A percentile compares a stretch with the other conserved stretches of the same genome.
phyloP scores from a whole-genome alignment of 805 yeast genomes.

The Dipodascopsis tothii region DNA sequence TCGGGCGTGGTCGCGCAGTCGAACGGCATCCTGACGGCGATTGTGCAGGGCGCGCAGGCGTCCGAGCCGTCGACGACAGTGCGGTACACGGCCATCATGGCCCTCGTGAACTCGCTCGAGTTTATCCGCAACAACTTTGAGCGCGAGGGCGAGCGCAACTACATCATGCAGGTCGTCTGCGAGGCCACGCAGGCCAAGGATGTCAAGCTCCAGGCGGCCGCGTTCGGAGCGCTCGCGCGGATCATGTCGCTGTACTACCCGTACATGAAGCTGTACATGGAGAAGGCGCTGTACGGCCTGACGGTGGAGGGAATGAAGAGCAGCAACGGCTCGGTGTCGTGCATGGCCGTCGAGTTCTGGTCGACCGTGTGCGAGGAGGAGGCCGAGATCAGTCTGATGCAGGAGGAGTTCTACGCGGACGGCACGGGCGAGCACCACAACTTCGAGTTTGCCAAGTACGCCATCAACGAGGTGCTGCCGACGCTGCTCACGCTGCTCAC shows the following conservation, averaged over 20 bases:
- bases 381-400: slow-evolving; percentile 64
- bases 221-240: slow-evolving; percentile 89
- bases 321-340: slow-evolving; percentile 73
- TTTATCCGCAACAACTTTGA: slow-evolving; percentile 84
- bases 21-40: slow-evolving; percentile 87
- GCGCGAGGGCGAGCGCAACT: slow-evolving; percentile 90
- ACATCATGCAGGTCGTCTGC: slow-evolving; percentile 97
- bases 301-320: slow-evolving; percentile 90
- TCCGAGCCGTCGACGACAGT: slow-evolving; percentile 68
- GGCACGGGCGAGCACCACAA: slow-evolving; percentile 39
- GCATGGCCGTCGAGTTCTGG: slow-evolving; percentile 99
- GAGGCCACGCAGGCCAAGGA: slow-evolving; percentile 93
- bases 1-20: slow-evolving; percentile 75
- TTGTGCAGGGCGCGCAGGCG: slow-evolving; percentile 90
- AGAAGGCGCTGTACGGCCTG: slow-evolving; percentile 83
- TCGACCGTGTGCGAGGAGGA: slow-evolving; percentile 99
- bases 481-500: slow-evolving; percentile 71
- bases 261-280: slow-evolving; percentile 93
- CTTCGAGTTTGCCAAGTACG: slow-evolving; percentile 78
- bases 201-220: slow-evolving; percentile 79
- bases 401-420: slow-evolving; percentile 26
- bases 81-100: slow-evolving; percentile 83
- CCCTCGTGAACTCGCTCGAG: slow-evolving; percentile 82
- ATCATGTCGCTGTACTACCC: slow-evolving; percentile 84
- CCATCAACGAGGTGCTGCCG: slow-evolving; percentile 80